These are phyloP conservation scores for Cercophora sp. DNA, from an alignment of 495 filamentous ascomycete species.

Conservation along the genomic window DNA sequence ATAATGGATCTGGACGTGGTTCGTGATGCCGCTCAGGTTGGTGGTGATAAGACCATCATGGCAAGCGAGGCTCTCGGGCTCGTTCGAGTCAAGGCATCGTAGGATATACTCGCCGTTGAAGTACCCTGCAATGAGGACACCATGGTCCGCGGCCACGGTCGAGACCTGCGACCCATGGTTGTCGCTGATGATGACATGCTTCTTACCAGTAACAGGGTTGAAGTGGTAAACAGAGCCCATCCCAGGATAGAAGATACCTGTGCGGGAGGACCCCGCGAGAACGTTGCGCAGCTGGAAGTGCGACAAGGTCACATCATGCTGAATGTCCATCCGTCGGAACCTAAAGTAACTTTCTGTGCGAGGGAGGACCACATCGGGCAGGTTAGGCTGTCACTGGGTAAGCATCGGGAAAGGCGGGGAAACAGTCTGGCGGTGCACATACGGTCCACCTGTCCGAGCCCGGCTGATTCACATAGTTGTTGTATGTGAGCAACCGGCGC, in stretches of 20 bases:
- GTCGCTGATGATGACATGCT: slow-evolving; percentile 58
- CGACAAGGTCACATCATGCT: slow-evolving; percentile 58
- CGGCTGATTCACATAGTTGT: slow-evolving; percentile 52
- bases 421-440: slow-evolving; percentile 17
- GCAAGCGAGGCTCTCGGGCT: slow-evolving; percentile 35
- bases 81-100: slow-evolving; percentile 46
- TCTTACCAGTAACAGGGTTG: slow-evolving; percentile 46
- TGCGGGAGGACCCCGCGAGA: slow-evolving; percentile 66
- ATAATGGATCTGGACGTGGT: slow-evolving; percentile 71
- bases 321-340: slow-evolving; percentile 67
- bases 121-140: slow-evolving; percentile 71
- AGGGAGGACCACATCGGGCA: slow-evolving; percentile 33
- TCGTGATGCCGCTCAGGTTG: slow-evolving; percentile 73
- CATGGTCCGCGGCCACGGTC: slow-evolving; percentile 62
- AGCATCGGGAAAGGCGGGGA: neutral
- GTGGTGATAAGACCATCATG: slow-evolving; percentile 64
- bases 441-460: slow-evolving; percentile 37
- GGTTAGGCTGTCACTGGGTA: slow-evolving; percentile 18
- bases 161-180: slow-evolving; percentile 56
- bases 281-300: slow-evolving; percentile 92
- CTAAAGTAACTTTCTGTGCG: slow-evolving; percentile 59
- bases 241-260: slow-evolving; percentile 72
- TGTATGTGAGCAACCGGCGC: slow-evolving; percentile 53
- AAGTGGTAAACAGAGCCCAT: slow-evolving; percentile 53
- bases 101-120: slow-evolving; percentile 81